Evolutionary conservation across 345 rosid species (phyloP).

Genomic region (Salix caprea): DNA sequence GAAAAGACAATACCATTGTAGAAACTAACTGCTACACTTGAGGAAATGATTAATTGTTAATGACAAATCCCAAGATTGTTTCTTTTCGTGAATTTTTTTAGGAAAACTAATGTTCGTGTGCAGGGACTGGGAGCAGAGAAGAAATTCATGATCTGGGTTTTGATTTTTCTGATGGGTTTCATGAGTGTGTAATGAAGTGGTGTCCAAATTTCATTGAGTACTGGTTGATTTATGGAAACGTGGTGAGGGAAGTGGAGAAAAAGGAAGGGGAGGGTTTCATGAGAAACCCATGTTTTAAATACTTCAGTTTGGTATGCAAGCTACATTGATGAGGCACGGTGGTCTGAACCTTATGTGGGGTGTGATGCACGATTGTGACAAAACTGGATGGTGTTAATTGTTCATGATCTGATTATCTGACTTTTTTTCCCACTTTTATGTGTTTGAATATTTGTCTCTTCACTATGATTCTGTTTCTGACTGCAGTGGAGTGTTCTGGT

Average conservation of each 20-base stretch:
- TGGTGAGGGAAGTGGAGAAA: constrained; percentile 46
- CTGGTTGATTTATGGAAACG: constrained; percentile 50
- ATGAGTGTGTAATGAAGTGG: constrained; percentile 52
- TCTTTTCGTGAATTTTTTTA: neutral
- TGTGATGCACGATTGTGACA: constrained; percentile 29
- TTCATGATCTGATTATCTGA: neutral
- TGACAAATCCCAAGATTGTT: neutral
- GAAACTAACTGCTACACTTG: constrained; percentile 52
- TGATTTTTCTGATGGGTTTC: constrained; percentile 49
- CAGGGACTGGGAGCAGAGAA: constrained; percentile 47
- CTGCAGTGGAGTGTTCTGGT: no score
- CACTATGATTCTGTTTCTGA: neutral
- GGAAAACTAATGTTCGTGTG: neutral
- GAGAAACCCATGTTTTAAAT: constrained; percentile 49
- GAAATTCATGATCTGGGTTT: constrained; percentile 53
- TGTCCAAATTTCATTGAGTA: constrained; percentile 36
- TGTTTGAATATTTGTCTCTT: neutral
- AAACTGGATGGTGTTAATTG: neutral
- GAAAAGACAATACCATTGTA: constrained; percentile 45
- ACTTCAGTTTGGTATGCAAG: constrained; percentile 63
- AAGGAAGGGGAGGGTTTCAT: constrained; percentile 40
- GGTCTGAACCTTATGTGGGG: constrained; percentile 47
- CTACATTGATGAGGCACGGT: constrained; percentile 39
- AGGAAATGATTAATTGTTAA: constrained; percentile 15
- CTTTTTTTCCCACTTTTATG: constrained; percentile 1